These are phyloP conservation scores for Termitomyces sp. DNA, from an alignment of 768 basidiomycete species.

Conservation along the genomic window DNA sequence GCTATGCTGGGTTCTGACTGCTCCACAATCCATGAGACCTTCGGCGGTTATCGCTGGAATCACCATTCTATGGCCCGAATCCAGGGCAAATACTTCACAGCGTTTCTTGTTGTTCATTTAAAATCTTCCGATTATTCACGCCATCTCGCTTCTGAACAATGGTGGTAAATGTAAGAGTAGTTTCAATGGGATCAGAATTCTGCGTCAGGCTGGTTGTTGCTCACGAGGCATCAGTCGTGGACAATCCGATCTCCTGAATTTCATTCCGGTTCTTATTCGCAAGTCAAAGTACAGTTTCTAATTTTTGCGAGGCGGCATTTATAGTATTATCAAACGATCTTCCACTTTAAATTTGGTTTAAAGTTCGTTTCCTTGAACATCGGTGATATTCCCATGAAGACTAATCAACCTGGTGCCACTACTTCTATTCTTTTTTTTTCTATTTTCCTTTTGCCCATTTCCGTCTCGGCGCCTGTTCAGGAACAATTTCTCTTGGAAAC, in stretches of 20 bases:
- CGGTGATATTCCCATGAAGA: not conserved
- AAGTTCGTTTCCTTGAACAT: not conserved
- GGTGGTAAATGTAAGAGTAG: not conserved
- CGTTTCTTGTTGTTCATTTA: not conserved
- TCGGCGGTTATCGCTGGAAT: not conserved
- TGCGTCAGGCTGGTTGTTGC: not conserved
- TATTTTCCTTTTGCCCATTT: conserved; percentile 1
- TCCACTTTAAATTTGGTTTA: not conserved
- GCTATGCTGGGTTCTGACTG: not conserved
- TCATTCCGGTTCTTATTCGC: not conserved
- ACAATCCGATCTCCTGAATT: not conserved
- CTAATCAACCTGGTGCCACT: not conserved
- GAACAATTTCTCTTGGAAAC: not conserved
- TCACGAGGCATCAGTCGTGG: too few relatives aligned
- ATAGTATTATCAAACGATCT: not conserved
- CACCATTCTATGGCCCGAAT: not conserved
- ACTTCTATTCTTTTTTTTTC: not conserved
- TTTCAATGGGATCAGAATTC: not conserved
- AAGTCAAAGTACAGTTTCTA: not conserved
- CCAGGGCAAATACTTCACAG: not conserved
- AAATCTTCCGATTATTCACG: not conserved
- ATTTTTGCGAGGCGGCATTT: not conserved
- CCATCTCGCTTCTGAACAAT: not conserved
- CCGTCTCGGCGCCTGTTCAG: not conserved
- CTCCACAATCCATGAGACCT: not conserved